Base-by-base conservation (phyloP, 306 rosid genomes). In the Oemleria cerasiformis region DNA sequence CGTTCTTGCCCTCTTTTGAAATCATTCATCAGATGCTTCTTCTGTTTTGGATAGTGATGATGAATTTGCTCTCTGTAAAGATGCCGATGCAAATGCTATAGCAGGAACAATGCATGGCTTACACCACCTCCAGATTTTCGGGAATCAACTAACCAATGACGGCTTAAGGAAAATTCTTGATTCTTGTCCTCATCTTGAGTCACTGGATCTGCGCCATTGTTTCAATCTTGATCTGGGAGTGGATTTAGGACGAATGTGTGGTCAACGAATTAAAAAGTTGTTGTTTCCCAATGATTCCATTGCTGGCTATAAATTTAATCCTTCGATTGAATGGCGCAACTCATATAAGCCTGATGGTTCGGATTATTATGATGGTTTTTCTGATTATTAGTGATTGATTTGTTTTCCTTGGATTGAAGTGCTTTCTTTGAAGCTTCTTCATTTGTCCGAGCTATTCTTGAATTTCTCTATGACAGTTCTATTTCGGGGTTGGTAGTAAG, bases 151-250 rank as follows among this genome's bases (percentile, higher is more conserved):
- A 81, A 79, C 84, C 38, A 75, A 87, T 63, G 68, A 23, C 25
- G 96, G 93, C 39, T 72, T 92, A 78, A 59, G 42, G 60, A 87
- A 89, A 56, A 84, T 89, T 74, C 86, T 92, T 56, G 79, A 81
- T 53, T 84, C 86, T 7, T 92, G 96, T 86, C 80, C 85, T 55
- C 68, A 68, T 65, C 88, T 92, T 39, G 84, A 84, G 85, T 85
- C 86, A 53, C 93, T 92, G 39, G 92, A 92, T 71, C 57, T 92
- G 23, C 86, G 88, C 5, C 60, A 8, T 2, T 87, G 97, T 71
- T 85, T 76, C 77, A 76, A 81, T 63, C 15, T 89, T 65, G 73
- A 16, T n/a, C n/a, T n/a, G n/a, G n/a, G n/a, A n/a, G 88, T 75
- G 53, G 36, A 45, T 71, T 59, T 86, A 73, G 78, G 77, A 58